Evolutionary conservation across 208 protist genomes (phyloP).

Genomic region (Tritrichomonas musculus): DNA sequence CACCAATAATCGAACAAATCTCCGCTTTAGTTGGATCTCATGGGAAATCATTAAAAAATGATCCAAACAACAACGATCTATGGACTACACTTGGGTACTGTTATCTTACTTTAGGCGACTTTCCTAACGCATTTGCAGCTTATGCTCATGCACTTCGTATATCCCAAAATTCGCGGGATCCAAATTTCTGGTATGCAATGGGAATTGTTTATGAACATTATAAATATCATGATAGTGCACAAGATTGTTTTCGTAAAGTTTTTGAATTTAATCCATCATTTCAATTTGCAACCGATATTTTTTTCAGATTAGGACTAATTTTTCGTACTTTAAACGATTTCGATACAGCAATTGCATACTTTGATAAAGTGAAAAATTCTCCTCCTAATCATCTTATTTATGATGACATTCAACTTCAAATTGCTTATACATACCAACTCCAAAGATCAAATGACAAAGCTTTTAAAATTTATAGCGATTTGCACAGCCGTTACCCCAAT

Average conservation of each 20-base stretch:
- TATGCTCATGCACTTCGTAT: neutral
- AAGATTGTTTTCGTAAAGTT: neutral
- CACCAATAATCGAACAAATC: neutral
- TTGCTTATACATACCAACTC: constrained; percentile 24
- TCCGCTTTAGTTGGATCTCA: neutral
- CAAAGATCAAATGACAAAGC: too few relatives aligned
- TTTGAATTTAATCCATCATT: neutral
- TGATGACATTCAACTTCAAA: neutral
- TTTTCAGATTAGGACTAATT: neutral
- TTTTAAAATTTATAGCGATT: too few relatives aligned
- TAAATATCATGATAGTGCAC: neutral
- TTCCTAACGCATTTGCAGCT: neutral
- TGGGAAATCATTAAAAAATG: neutral
- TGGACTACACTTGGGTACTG: neutral
- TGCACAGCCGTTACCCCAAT: too few relatives aligned
- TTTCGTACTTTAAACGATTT: neutral
- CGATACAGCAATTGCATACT: neutral
- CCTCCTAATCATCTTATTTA: neutral
- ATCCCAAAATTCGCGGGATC: neutral
- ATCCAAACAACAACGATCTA: neutral
- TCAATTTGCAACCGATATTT: neutral
- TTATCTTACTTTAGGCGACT: neutral
- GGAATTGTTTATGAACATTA: neutral
- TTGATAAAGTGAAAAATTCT: neutral
- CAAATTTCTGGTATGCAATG: neutral